phyloP scores from a whole-genome alignment of 495 filamentous ascomycete species.

The Aspergillus leporis region DNA sequence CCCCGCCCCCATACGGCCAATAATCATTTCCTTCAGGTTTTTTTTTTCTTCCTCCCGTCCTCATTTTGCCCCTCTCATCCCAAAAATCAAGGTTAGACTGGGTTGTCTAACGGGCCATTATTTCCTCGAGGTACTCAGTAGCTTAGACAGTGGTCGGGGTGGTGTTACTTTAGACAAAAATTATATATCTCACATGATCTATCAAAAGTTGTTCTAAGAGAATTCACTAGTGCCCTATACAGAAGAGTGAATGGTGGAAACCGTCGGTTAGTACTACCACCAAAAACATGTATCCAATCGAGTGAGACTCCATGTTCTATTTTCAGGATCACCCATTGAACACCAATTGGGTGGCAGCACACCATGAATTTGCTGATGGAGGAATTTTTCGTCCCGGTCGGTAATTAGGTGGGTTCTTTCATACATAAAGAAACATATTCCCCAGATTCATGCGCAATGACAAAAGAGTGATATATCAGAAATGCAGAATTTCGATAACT shows the following conservation, averaged over 20 bases:
- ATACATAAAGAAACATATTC: neutral
- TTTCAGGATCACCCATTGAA: neutral
- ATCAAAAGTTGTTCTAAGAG: neutral
- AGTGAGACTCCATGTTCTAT: neutral
- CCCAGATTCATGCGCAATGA: neutral
- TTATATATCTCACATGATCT: neutral
- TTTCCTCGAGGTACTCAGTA: neutral
- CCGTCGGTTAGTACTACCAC: neutral
- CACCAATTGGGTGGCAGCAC: neutral
- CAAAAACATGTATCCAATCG: neutral
- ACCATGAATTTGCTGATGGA: neutral
- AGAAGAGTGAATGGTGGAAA: neutral
- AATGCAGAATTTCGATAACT: neutral
- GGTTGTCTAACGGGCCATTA: neutral
- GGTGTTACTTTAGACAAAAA: neutral
- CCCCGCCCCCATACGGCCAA: neutral
- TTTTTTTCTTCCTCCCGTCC: neutral
- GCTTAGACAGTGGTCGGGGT: neutral
- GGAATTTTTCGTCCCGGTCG: neutral
- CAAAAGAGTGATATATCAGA: conserved; percentile 1
- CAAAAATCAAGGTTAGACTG: neutral
- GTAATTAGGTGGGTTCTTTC: neutral
- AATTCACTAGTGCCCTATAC: neutral
- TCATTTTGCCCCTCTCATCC: neutral
- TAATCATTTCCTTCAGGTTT: neutral